These are phyloP conservation scores for Diatrype stigma DNA, from an alignment of 2,329 filamentous ascomycete genomes.

Conservation along the genomic window DNA sequence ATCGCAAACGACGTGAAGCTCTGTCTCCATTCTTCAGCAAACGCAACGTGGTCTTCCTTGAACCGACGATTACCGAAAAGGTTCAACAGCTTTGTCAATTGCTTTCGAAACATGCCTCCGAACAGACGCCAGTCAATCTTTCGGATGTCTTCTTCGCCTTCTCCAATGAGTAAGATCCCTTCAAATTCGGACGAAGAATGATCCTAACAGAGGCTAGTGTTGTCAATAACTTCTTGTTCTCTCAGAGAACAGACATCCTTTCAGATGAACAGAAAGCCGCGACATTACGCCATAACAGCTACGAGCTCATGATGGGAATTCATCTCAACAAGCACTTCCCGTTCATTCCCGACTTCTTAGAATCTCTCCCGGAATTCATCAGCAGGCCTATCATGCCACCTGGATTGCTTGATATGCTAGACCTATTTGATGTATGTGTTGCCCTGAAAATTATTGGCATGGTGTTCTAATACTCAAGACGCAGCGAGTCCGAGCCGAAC, in stretches of 20 bases:
- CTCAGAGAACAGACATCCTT: slow-evolving; percentile 19
- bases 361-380: slow-evolving; percentile 20
- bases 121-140: slow-evolving; percentile 18
- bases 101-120: slow-evolving; percentile 16
- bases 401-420: slow-evolving; percentile 20
- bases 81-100: slow-evolving; percentile 17
- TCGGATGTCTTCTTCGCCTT: slow-evolving; percentile 20
- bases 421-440: slow-evolving; percentile 21
- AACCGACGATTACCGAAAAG: slow-evolving; percentile 16
- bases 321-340: slow-evolving; percentile 21
- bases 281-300: slow-evolving; percentile 20
- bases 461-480: slow-evolving; percentile 18
- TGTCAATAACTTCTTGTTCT: slow-evolving; percentile 21
- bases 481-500: slow-evolving; percentile 20
- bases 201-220: slow-evolving; percentile 19
- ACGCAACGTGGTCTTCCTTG: slow-evolving; percentile 16
- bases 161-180: slow-evolving; percentile 18
- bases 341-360: slow-evolving; percentile 20
- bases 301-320: slow-evolving; percentile 18
- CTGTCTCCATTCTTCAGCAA: slow-evolving; percentile 17
- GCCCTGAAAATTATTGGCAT: slow-evolving; percentile 17
- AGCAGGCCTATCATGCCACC: slow-evolving; percentile 20
- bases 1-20: slow-evolving; percentile 17
- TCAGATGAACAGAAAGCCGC: slow-evolving; percentile 20
- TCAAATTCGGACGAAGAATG: slow-evolving; percentile 16